A percentile compares a stretch with the other conserved stretches of the same genome.
Conservation (phyloP, 2,329 filamentous ascomycete genomes). For the Drechslerella coelobrocha region DNA sequence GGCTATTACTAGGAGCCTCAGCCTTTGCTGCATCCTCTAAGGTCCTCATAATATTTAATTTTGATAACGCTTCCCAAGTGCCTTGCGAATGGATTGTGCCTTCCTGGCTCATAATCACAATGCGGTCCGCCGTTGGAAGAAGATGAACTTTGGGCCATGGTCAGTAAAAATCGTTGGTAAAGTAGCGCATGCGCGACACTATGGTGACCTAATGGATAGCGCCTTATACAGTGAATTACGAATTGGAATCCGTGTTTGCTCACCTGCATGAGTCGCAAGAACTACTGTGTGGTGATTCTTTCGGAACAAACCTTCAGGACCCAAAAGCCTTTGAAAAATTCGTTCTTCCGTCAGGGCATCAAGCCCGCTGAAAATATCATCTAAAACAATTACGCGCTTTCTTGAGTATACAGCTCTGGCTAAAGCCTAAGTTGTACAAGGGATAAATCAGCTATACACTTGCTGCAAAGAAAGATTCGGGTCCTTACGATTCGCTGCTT, state of each 20-base stretch:
- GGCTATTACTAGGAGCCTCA: conserved; percentile 3
- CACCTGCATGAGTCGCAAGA: conserved; percentile 57
- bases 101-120: conserved; percentile 36
- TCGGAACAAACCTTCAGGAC: conserved; percentile 57
- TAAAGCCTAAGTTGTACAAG: conserved; percentile 50
- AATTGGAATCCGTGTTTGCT: not conserved
- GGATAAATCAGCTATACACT: too few relatives aligned
- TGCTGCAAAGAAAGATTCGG: too few relatives aligned
- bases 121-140: conserved; percentile 20
- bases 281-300: conserved; percentile 56
- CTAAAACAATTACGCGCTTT: conserved; percentile 57
- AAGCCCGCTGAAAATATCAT: conserved; percentile 60
- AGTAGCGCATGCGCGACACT: too few relatives aligned
- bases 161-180: too few relatives aligned
- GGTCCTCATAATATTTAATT: conserved; percentile 17
- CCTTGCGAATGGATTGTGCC: conserved; percentile 26
- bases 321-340: conserved; percentile 60
- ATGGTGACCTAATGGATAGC: too few relatives aligned
- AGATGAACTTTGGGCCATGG: conserved; percentile 35
- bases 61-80: not conserved
- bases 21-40: conserved; percentile 6
- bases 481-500: conserved; percentile 59
- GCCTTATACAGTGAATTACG: too few relatives aligned
- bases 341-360: conserved; percentile 60
- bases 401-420: conserved; percentile 40